A percentile compares a stretch with the other conserved stretches of the same genome.
These are phyloP conservation scores for Posidonia australis DNA, from an alignment of 106 monocot genomes.

Conservation along the genomic window DNA sequence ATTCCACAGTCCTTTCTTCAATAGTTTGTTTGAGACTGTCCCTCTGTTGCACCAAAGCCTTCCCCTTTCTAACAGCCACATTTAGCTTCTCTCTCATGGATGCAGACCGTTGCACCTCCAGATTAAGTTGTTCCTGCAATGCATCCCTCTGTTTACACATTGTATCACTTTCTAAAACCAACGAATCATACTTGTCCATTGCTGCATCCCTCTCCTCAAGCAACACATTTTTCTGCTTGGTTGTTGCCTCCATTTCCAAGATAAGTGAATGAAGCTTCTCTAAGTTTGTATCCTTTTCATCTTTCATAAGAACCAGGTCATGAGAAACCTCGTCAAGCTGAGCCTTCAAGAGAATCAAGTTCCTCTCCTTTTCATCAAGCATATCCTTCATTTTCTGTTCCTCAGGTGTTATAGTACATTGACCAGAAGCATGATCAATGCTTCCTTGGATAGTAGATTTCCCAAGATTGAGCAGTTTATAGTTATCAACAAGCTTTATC, in stretches of 20 bases:
- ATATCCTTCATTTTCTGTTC: conserved; percentile 14
- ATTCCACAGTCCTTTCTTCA: conserved; percentile 41
- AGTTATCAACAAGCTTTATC: conserved; percentile 45
- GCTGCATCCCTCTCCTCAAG: conserved; percentile 34
- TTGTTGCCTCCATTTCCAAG: conserved; percentile 36
- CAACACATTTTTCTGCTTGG: conserved; percentile 33
- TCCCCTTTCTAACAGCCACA: conserved; percentile 94
- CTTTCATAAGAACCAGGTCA: conserved; percentile 26
- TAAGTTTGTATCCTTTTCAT: conserved; percentile 42
- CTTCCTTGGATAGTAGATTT: conserved; percentile 11
- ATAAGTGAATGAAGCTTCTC: conserved; percentile 38
- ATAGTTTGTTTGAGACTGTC: conserved; percentile 69
- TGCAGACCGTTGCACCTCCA: conserved; percentile 64
- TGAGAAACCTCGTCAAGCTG: conserved; percentile 29
- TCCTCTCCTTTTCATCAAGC: conserved; percentile 24
- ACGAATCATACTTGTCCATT: conserved; percentile 32
- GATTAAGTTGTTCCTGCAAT: conserved; percentile 59
- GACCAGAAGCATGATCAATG: conserved; percentile 9
- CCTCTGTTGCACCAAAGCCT: conserved; percentile 87
- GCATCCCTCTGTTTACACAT: conserved; percentile 42
- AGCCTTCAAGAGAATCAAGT: conserved; percentile 25
- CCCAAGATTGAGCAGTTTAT: conserved; percentile 17
- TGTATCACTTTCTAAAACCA: conserved; percentile 42
- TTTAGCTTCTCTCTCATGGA: conserved; percentile 81
- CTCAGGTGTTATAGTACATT: conserved; percentile 19